These are phyloP conservation scores for Moringa oleifera DNA, from an alignment of 345 rosid genomes.

Conservation along the genomic window DNA sequence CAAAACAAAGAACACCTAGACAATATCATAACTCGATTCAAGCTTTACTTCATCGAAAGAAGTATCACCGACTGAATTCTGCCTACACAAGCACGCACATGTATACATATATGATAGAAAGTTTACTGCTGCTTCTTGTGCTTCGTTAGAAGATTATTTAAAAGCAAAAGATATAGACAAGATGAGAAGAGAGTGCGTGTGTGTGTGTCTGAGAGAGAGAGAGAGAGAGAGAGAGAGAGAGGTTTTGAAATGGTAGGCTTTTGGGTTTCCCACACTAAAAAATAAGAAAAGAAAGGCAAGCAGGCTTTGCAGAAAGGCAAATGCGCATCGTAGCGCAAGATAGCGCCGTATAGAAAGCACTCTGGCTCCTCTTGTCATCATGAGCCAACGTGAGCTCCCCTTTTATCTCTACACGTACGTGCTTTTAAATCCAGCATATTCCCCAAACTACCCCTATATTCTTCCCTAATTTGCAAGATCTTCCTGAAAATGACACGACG, in stretches of 20 bases:
- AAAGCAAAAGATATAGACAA: constrained; percentile 2
- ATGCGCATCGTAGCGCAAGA: constrained; percentile 15
- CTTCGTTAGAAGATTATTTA: constrained; percentile 13
- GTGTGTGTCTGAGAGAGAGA: too few species aligned
- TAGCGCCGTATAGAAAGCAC: constrained; percentile 11
- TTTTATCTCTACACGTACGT: constrained; percentile 1
- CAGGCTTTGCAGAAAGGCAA: constrained; percentile 3
- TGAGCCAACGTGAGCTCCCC: constrained; percentile 28
- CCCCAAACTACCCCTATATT: not conserved
- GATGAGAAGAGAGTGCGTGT: not conserved
- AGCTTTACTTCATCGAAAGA: constrained; percentile 1
- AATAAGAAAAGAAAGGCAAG: constrained; percentile 4
- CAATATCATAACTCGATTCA: not conserved
- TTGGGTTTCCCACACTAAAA: not conserved
- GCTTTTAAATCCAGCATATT: not conserved
- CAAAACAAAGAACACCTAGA: constrained; percentile 8
- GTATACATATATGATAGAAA: not conserved
- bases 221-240: constrained; percentile 2
- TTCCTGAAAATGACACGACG: too few species aligned
- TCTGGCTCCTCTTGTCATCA: constrained; percentile 17
- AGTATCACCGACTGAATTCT: not conserved
- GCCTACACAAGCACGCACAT: not conserved
- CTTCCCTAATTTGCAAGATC: not conserved
- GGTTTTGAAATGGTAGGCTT: not conserved
- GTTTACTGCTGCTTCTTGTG: constrained; percentile 4